These are phyloP conservation scores for Mortierella sp. DNA, from an alignment of 371 early-diverging fungal species.

Conservation along the genomic window DNA sequence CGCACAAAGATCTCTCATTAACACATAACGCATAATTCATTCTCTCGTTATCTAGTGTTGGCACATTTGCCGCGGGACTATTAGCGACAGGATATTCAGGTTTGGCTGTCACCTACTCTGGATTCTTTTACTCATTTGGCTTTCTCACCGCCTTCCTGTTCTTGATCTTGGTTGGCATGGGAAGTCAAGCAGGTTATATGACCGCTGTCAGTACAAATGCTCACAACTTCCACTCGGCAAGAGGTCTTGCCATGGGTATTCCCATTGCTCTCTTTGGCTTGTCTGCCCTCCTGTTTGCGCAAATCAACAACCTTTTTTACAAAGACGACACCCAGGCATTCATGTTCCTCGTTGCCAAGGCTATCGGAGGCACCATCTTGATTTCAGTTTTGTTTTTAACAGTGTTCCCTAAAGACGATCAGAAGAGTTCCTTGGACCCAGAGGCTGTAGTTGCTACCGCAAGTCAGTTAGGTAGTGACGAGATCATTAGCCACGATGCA, in stretches of 20 bases:
- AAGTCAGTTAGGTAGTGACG: not conserved
- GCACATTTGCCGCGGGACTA: conserved; percentile 56
- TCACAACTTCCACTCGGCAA: conserved; percentile 66
- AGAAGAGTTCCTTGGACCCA: not conserved
- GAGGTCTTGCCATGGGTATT: conserved; percentile 75
- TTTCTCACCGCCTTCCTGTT: conserved; percentile 59
- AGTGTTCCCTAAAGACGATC: conserved; percentile 12
- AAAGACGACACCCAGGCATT: conserved; percentile 55
- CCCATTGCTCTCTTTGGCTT: conserved; percentile 76
- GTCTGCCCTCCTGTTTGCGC: conserved; percentile 76
- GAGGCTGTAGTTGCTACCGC: conserved; percentile 1
- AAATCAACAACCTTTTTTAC: conserved; percentile 65
- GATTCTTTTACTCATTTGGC: conserved; percentile 52
- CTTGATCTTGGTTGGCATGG: conserved; percentile 73
- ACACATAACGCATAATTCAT: not conserved
- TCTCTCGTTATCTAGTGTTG: conserved; percentile 30
- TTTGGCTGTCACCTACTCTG: conserved; percentile 43
- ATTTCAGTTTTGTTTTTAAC: conserved; percentile 40
- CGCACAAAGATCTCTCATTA: not conserved
- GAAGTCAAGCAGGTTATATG: conserved; percentile 72
- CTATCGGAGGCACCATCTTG: conserved; percentile 54
- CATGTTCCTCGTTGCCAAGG: conserved; percentile 55
- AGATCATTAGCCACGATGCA: conserved; percentile 6
- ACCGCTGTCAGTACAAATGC: conserved; percentile 70
- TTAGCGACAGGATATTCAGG: conserved; percentile 58